Evolutionary conservation across 495 filamentous ascomycete species (phyloP).

Genomic region (Lophiotrema nucula): DNA sequence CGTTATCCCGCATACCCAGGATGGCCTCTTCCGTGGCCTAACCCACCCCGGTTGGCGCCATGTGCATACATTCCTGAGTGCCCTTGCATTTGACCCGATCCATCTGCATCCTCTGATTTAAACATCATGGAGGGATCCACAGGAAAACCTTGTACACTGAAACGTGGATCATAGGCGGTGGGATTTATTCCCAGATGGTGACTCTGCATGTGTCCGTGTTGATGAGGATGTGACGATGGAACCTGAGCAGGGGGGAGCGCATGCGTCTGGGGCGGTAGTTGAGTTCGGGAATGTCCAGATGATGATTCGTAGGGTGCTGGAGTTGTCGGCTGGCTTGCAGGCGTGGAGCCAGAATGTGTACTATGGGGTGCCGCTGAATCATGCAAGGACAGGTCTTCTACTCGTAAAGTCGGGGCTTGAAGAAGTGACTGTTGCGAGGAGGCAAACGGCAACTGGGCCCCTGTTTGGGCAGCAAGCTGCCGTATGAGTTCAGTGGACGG

Average conservation of each 20-base stretch:
- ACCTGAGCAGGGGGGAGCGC: constrained; percentile 1
- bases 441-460: constrained; percentile 22
- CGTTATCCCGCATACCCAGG: too few relatives aligned
- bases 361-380: constrained; percentile 13
- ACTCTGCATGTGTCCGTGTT: constrained; percentile 19
- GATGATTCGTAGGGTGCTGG: constrained; percentile 18
- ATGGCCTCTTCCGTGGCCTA: constrained; percentile 17
- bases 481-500: constrained; percentile 25
- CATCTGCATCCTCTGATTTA: constrained; percentile 13
- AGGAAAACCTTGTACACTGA: constrained; percentile 18
- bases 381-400: constrained; percentile 23
- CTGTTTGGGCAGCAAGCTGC: constrained; percentile 29
- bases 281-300: constrained; percentile 1
- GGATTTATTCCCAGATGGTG: constrained; percentile 18
- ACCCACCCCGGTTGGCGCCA: constrained; percentile 7
- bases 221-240: constrained; percentile 2
- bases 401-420: constrained; percentile 12
- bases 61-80: constrained; percentile 6
- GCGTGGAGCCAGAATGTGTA: constrained; percentile 18
- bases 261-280: constrained; percentile 6
- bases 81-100: constrained; percentile 12
- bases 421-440: constrained; percentile 17
- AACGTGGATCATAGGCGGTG: constrained; percentile 22
- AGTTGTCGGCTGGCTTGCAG: constrained; percentile 20
- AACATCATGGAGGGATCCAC: constrained; percentile 26